Base-by-base conservation (phyloP, 257 asterid genomes). In the Linaria vulgaris region DNA sequence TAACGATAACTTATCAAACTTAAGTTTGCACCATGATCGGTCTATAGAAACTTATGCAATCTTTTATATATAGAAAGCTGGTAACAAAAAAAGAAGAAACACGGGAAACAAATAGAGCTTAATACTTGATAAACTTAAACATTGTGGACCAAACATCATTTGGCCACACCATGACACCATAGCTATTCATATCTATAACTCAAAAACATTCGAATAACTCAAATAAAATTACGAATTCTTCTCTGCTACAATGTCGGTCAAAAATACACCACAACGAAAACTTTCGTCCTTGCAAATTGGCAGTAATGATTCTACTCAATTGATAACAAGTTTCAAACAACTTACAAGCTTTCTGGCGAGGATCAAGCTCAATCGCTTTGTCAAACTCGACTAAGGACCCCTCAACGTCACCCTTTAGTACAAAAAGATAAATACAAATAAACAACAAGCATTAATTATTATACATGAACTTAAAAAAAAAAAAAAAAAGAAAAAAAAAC, bases 321-420 rank as follows among this genome's bases (percentile, higher is more conserved):
- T 45, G 38, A 66, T 34, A 53, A 34, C 37, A 54, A 12, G 45
- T 5, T 57, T 10, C 10, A 2, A 39, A 63, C 74, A 58, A 57
- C 90, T 82, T 75, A 91, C 96, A 82, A 65, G 86, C 88, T 75
- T 72, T 83, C 65, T 88, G 96, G 39, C 89, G 96, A 69, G 85
- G 88, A 83, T 91, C 95, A 51, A 88, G 86, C 59, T 80, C 83
- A 69, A 83, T 83, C 63, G 96, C 95, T 82, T 80, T 91, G 80
- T 91, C 98, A 72, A 91, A 91, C 77, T 88, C 95, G 79, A 69
- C 76, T 62, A 88, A 21, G 44, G 98, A 91, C 38, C 91, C 97
- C 63, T 64, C 66, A 56, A 91, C 94, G 72, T 91, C 89, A 57
- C 98, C 97, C 98, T 91, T 74, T 69, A 74, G 59, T 51, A 50